phyloP scores from a whole-genome alignment of 495 filamentous ascomycete genomes.

The Wilcoxina mikolae region DNA sequence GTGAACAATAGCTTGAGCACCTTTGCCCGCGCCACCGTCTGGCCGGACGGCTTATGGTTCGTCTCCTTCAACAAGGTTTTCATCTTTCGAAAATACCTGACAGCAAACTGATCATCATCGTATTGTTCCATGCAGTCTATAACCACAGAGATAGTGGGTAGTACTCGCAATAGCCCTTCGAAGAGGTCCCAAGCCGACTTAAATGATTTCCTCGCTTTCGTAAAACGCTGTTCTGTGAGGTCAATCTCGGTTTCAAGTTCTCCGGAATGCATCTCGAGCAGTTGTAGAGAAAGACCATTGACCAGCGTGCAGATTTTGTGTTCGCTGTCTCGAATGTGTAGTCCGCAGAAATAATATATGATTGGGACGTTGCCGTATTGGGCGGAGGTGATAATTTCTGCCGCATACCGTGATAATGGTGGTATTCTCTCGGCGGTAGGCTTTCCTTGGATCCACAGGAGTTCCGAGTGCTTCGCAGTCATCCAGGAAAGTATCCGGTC shows the following conservation, averaged over 20 bases:
- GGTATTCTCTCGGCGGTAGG: background rate
- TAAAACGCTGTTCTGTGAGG: background rate
- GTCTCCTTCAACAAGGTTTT: background rate
- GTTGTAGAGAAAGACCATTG: background rate
- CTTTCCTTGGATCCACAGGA: background rate
- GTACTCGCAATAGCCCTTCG: background rate
- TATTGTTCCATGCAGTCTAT: background rate
- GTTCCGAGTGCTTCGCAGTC: background rate
- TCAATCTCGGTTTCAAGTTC: background rate
- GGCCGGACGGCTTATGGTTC: too few species aligned
- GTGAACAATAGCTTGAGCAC: background rate
- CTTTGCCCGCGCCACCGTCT: background rate
- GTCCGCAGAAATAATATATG: background rate
- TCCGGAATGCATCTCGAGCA: background rate
- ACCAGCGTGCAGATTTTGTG: background rate
- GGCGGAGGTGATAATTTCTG: background rate
- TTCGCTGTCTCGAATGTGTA: background rate
- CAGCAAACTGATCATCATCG: background rate
- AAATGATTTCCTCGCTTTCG: background rate
- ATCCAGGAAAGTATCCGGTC: background rate
- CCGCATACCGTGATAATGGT: background rate
- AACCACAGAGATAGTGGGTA: background rate
- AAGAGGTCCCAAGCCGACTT: background rate
- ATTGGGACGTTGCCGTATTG: background rate
- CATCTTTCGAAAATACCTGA: too few species aligned